These are phyloP conservation scores for Leishmania braziliensis DNA, from an alignment of 208 protist genomes.

Conservation along the genomic window DNA sequence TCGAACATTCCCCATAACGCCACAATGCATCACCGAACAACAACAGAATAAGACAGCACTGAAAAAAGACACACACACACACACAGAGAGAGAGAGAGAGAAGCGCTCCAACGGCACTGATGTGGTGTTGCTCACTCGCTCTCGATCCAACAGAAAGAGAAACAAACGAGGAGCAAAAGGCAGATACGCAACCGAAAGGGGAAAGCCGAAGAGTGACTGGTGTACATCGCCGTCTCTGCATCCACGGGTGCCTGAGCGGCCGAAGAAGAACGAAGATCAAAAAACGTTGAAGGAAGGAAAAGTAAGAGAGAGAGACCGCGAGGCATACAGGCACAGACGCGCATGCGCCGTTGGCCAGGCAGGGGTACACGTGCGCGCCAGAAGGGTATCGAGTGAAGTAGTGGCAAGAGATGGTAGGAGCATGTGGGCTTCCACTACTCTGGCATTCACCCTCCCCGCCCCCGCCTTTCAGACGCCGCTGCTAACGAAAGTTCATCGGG, in stretches of 20 bases:
- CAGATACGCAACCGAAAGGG: background rate
- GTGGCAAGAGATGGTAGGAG: background rate
- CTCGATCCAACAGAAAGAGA: too few relatives aligned
- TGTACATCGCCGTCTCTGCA: background rate
- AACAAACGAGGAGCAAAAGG: too few relatives aligned
- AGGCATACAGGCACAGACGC: background rate
- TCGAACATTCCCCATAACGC: too few relatives aligned
- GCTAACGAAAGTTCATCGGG: conserved; percentile 10
- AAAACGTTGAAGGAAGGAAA: background rate
- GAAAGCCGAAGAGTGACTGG: background rate
- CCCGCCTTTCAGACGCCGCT: background rate
- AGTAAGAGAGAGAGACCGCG: background rate
- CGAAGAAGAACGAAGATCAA: background rate
- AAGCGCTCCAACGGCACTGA: too few relatives aligned
- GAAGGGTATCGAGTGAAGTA: background rate
- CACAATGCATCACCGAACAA: too few relatives aligned
- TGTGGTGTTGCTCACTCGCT: too few relatives aligned
- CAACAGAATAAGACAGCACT: too few relatives aligned
- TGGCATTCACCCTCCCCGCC: background rate
- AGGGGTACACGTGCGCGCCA: background rate
- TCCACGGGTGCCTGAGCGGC: background rate
- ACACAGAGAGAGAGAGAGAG: too few relatives aligned
- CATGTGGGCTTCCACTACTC: background rate
- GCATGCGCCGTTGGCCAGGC: background rate
- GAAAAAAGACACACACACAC: too few relatives aligned